Base-by-base conservation (phyloP, 2,329 filamentous ascomycete species). In the Aspergillus caelatus region DNA sequence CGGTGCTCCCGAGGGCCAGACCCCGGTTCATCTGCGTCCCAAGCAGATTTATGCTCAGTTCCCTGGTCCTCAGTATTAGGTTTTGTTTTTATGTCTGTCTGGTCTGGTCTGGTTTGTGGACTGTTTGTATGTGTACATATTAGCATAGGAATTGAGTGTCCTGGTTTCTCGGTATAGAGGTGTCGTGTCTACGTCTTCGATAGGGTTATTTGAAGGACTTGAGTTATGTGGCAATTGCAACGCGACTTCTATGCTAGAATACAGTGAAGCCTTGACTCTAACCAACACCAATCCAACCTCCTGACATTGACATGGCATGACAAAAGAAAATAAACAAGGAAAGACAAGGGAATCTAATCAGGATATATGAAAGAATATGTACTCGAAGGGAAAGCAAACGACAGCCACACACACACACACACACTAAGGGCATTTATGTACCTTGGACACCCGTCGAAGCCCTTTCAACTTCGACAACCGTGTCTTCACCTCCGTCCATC, bases 11-110 rank as follows among this genome's bases (percentile, higher is more conserved):
- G 83, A 85, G 75, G 86, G 88, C 74, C 85, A 88, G 71, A 88
- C 85, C 34, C 92, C 91, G 57, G 88, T 95, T 69, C 91, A 94
- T 77, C 85, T 93, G 70, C 86, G 90, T 73, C 84, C 86, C 72
- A 78, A 76, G 68, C 80, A 82, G 71, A 74, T 80, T 60, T 82
- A 77, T 67, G 78, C 80, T 50, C 73, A 78, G 63, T 77, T 73
- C 68, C 73, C 75, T 14, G 77, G 77, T 45, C 72, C 73, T 60
- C 78, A 79, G 70, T 79, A 73, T 65, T 79, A 76, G 69, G 26
- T 34, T 55, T 62, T 50, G 57, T 64, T 55, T 63, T 36, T n/a
- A 60, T 63, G 68, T 73, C 63, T 68, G 65, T 66, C 65, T 67
- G 46, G 65, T 65, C 63, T 61, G 62, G 61, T 65, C 50, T 64